Evolutionary conservation across 2,329 filamentous ascomycete species (phyloP), one percentile per base, ranked within the genome.

Genomic region (Fusarium veterinarium): DNA sequence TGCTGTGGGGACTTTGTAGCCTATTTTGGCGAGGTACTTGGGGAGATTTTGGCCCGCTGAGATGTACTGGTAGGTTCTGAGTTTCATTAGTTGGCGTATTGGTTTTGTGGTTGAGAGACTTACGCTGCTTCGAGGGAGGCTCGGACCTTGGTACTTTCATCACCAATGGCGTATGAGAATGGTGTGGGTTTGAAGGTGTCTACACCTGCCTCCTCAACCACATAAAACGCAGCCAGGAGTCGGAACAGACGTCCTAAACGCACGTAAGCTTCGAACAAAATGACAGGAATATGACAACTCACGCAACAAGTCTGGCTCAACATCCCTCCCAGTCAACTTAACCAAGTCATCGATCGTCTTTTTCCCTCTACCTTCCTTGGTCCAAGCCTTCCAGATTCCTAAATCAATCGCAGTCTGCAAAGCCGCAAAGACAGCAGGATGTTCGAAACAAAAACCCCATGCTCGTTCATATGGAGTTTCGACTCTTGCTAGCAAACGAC

Each of bases 1-100:
- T 14, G 60, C 56, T 0, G 58, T 69, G 6, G 73, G 73, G 2
- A 60, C 72, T 17, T 60, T 68, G 45, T 75, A 75, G 0, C 23
- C 33, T 10, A 59, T 71, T 5, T 72, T 61, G 4, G 69, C 60
- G 3, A 75, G 59, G 3, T 75, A 75, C 20, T 69, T 75, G 11
- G 72, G 72, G 12, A 75, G 51, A 3, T 66, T 73, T 4, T 71
- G 69, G 2, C 66, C 73, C 1, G 72, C 63, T 20, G 51, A 16
- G 8, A 75, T 73, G 33, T 75, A 75, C 16, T 73, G 72, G 16
- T 71, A 51, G 25, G 55, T 71, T n/a, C 73, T 75, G 37, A 3
- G 1, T 8, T 2, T 1, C 25, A 12, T 56, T 25, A 67, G 48
- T 25, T 13, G 6, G 31, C 4, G 1, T 31, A 1, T 2, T 7